Base-by-base conservation (phyloP, 345 rosid species). In the Hypericum androsaemum region DNA sequence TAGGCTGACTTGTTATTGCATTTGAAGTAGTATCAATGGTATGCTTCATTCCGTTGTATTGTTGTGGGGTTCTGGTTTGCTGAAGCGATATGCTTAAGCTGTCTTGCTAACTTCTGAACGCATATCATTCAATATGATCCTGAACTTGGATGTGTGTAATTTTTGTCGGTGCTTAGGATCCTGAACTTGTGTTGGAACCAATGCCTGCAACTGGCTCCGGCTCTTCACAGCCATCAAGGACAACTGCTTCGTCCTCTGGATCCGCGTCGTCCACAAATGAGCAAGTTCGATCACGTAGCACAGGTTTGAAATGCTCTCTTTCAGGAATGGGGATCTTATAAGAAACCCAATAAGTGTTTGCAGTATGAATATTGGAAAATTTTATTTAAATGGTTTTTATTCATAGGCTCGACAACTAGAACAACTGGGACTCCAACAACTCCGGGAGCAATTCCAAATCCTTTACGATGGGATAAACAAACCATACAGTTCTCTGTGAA, bases 401-500 rank as follows among this genome's bases (percentile, higher is more conserved):
- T 7, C 57, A 37, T 61, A 85, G 98, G 95, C 28, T 81, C 94
- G 37, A 67, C 77, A 60, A 60, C 89, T 53, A 74, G 90, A 67
- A 61, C 63, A 41, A 58, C 95, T 54, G 83, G 79, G 41, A 46
- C 92, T 44, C 74, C 95, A 8, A 69, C 86, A 39, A 62, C 80
- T 39, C 45, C 87, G 4, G 79, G 78, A 57, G 57, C 84, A 51
- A 74, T 40, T 75, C 22, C 54, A 59, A 52, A 17, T 71, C 67
- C 94, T 60, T 37, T 83, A 57, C 95, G 87, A 37, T 88, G 94
- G 97, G 94, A 94, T 74, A 70, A 81, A 32, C 81, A 80, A 63
- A 94, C 99, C 9, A 69, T 94, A 65, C 99, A 83, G 40, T 94
- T 94, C 65, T 94, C 99, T 60, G 77, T 88, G 78, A 88, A 82